Base-by-base conservation (phyloP, 306 rosid species). In the Gastrolobium bilobum region DNA sequence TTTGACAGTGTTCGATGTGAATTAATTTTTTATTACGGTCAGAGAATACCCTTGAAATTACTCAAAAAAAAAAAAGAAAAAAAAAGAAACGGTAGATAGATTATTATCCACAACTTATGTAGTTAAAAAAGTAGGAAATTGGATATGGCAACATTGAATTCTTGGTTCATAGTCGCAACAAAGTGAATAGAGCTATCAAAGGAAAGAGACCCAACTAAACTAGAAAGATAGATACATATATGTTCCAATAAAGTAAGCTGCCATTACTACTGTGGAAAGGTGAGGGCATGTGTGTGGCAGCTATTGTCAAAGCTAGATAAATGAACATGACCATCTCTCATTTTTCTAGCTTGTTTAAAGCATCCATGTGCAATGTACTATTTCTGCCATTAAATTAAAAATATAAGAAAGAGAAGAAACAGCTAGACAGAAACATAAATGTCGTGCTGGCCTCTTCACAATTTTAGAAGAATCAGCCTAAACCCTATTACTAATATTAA, bases 321-420 rank as follows among this genome's bases (percentile, higher is more conserved):
- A 75, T 80, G 65, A 82, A 73, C 82, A 82, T 68, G 83, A 78
- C 79, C 59, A 79, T 79, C 61, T 63, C 50, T 70, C 75, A 77
- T 82, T 77, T 61, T 76, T 73, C 61, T 79, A 77, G 68, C 87
- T 82, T 84, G 79, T 74, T 77, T 80, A 87, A 85, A 83, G 83
- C 79, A 63, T 53, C 88, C 91, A 89, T 89, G 90, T 89, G 97
- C 83, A 40, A 44, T 79, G 84, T 84, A 84, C 88, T 71, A 78
- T 83, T 78, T 14, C 67, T 57, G 47, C 80, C 29, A 75, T 83
- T 80, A 58, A 61, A 80, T 56, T 54, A 42, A 35, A 1, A 74
- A 69, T 14, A 69, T 63, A 77, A 51, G 31, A 74, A 70, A 76
- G 52, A 50, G 68, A 58, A 78, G 66, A 44, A 81, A 63, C 77